Evolutionary conservation across 208 protist genomes (phyloP), one percentile per base, ranked within the genome.

Genomic region (Leishmania tropica): DNA sequence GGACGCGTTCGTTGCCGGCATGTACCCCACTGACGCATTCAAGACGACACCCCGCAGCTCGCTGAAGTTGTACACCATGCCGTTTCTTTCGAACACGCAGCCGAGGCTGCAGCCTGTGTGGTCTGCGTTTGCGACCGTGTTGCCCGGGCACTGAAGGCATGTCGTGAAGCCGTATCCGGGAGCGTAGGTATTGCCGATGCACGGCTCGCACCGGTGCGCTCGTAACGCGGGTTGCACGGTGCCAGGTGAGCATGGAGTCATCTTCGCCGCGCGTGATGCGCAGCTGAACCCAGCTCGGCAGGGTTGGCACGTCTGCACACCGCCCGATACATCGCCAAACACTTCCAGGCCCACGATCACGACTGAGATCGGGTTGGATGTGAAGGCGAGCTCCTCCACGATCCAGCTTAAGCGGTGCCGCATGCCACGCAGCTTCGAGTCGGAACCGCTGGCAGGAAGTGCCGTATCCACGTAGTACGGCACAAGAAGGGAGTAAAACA

Each of bases 201-300:
- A 78, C 2, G 62, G 40, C 21, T 28, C 40, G 24, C 58, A 78
- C 42, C 2, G 15, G 13, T 28, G 3, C 2, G 60, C 60, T 24
- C 0, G n/a, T 19, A 6, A 0, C 3, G 60, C 2, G 60, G n/a
- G n/a, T 19, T 67, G 60, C n/a, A 67, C n/a, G 11, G 60, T 40
- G 13, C 60, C 60, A 67, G 60, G 60, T 6, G 24, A 0, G 60
- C 60, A 67, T 21, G 60, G 60, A 2, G n/a, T 37, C 60, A 67
- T 67, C n/a, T 67, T 48, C 10, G 76, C 47, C 0, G 56, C 35
- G 7, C 37, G 6, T 24, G 62, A 28, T 3, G 67, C 17, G 45
- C 83, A 85, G 15, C 56, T 54, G 31, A 54, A 74, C 7, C 78
- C 83, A 35, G 73, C 31, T 8, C 56, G 83, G 78, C 83, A 85